A percentile compares a stretch with the other conserved stretches of the same genome.
Evolutionary conservation across 169 alveolate genomes (phyloP).

Genomic region (Plasmodium inui): DNA sequence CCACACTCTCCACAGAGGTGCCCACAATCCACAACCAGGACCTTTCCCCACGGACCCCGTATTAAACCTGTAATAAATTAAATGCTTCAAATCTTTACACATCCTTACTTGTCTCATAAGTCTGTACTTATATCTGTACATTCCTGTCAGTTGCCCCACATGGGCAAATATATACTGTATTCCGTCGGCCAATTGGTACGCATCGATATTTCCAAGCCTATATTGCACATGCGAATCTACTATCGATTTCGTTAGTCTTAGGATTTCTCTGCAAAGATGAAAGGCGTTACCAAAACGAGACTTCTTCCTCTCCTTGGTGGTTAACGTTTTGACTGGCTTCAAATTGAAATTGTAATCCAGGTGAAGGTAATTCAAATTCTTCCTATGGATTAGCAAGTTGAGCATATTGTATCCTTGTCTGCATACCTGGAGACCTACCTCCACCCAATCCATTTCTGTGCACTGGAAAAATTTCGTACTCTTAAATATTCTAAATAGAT

Average conservation of each 20-base stretch:
- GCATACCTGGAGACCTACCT: constrained; percentile 99
- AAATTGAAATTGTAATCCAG: constrained; percentile 99
- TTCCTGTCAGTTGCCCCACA: constrained; percentile 99
- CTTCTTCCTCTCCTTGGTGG: constrained; percentile 99
- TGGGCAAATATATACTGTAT: constrained; percentile 98
- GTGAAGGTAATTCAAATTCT: constrained; percentile 98
- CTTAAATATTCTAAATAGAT: constrained; percentile 95
- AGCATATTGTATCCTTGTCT: constrained; percentile 99
- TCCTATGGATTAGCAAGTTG: constrained; percentile 98
- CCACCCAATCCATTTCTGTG: constrained; percentile 99
- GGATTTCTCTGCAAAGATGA: constrained; percentile 99
- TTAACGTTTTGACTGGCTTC: constrained; percentile 99
- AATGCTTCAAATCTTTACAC: constrained; percentile 99
- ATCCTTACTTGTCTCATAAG: constrained; percentile 99
- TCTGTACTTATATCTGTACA: constrained; percentile 99
- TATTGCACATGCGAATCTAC: constrained; percentile 99
- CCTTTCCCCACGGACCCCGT: constrained; percentile 99
- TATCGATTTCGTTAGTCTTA: constrained; percentile 97
- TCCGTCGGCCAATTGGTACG: constrained; percentile 99
- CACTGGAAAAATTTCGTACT: constrained; percentile 98
- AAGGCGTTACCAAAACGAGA: constrained; percentile 99
- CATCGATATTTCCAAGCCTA: constrained; percentile 99
- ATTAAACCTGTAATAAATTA: constrained; percentile 99
- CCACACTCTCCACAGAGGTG: constrained; percentile 99
- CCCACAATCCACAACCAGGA: constrained; percentile 99